phyloP scores from a whole-genome alignment of 768 basidiomycete species.

The Gloeophyllum trabeum region DNA sequence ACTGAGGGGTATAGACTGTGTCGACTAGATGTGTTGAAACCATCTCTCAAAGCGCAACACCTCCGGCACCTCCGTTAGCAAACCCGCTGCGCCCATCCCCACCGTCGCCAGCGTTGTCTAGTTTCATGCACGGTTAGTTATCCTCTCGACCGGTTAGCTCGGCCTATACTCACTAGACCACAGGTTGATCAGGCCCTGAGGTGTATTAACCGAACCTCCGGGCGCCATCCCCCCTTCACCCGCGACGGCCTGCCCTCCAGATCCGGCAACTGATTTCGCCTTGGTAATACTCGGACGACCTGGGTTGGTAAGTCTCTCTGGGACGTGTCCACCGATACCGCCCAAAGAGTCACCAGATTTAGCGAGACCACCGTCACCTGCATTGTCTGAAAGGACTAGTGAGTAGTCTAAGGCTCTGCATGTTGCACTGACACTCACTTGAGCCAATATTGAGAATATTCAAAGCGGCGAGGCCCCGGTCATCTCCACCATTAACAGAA shows the following conservation, averaged over 20 bases:
- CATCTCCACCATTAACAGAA: conserved; percentile 5
- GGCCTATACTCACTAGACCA: conserved; percentile 10
- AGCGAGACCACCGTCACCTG: conserved; percentile 14
- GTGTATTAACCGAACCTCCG: conserved; percentile 6
- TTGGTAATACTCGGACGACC: conserved; percentile 4
- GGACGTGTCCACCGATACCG: conserved; percentile 9
- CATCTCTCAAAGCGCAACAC: conserved; percentile 4
- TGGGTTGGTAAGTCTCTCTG: not conserved
- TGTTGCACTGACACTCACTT: too few relatives aligned
- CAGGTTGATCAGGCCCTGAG: conserved; percentile 3
- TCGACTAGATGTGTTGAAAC: too few relatives aligned
- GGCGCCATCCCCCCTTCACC: conserved; percentile 8
- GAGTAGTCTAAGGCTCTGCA: not conserved
- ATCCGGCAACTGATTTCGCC: not conserved
- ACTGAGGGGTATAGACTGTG: too few relatives aligned
- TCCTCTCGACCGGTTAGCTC: too few relatives aligned
- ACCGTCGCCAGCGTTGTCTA: not conserved
- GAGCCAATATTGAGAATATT: not conserved
- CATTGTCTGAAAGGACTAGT: conserved; percentile 10
- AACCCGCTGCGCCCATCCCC: not conserved
- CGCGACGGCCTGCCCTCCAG: conserved; percentile 1
- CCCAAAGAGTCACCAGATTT: conserved; percentile 10
- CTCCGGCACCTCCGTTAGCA: conserved; percentile 2
- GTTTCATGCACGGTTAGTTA: too few relatives aligned
- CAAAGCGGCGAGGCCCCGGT: not conserved